Evolutionary conservation across 192 early-diverging fungal genomes (phyloP), one percentile per base, ranked within the genome.

Genomic region (Podila verticillata): DNA sequence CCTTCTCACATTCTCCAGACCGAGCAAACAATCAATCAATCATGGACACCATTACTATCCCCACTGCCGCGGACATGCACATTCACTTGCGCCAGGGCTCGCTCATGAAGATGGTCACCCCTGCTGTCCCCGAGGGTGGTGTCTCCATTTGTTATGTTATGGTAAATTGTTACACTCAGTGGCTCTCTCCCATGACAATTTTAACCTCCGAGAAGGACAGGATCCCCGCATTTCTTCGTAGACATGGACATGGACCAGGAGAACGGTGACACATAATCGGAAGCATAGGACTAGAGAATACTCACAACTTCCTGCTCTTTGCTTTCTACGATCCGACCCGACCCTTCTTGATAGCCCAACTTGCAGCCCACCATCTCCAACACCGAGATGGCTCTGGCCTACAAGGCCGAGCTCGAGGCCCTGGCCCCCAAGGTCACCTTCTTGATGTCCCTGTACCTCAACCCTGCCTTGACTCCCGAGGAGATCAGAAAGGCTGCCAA

Each of bases 391-490:
- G 98, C 96, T 22, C 78, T 98, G 5, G 89, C 88, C 19, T 99
- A 99, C 84, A 93, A 93, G 66, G 73, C 74, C 34, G 73, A 96
- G 73, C 88, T 99, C 13, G 85, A 96, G 80, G 63, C 79, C n/a
- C 84, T 97, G 1, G 94, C 93, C 0, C 96, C 98, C 17, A 84
- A 90, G 63, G 93, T 98, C 47, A 92, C 92, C 20, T 98, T 96
- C 83, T 87, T 95, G 36, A 95, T 98, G 91, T 97, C 97, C 8
- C 87, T 99, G 34, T 99, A 98, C 72, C 88, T 99, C 61, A 86
- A 83, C 57, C 94, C 96, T 12, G 91, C 90, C 31, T 88, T 99
- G 56, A 98, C 96, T 2, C 91, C 94, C 7, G 95, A 93, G 31
- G 98, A 98, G 79, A 94, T 98, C 63, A 72, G 82, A 60, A 93